Evolutionary conservation across 768 basidiomycete species (phyloP), one percentile per base, ranked within the genome.

Genomic region (Pseudohyphozyma bogoriensis): DNA sequence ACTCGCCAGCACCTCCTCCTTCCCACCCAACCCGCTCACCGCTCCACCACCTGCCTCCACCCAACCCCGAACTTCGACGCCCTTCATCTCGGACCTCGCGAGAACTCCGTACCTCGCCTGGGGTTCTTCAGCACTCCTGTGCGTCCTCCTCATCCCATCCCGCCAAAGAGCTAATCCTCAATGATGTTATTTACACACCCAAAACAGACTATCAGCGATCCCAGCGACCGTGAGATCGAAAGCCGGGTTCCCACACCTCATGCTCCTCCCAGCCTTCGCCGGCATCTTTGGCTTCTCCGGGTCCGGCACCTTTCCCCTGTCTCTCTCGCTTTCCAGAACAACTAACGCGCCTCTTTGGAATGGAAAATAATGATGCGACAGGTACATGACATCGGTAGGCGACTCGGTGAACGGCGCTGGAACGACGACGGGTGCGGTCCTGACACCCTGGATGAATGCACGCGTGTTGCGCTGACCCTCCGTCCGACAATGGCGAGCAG

Each of bases 221-320:
- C 65, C 65, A 15, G 42, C 57, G 4, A 57, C 55, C n/a, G 65
- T 66, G 31, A 51, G 50, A 22, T 7, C 18, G 1, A 39, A 58
- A 1, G 9, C 20, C 74, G 91, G 92, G 64, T 95, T 92, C 73
- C 96, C 95, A 82, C 90, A 95, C 72, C 92, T 97, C 68, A 75
- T 96, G 11, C 83, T 85, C 71, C 79, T 96, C 26, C 93, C 93
- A 3, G 76, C 95, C 40, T 82, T 95, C 58, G 93, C 92, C 3
- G 90, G 47, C 22, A 55, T 66, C 36, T 60, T 66, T 31, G 65
- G 51, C n/a, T 53, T 55, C 0, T 37, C 36, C 11, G 61, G 61
- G 61, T 60, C 47, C 33, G 55, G 47, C 15, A 49, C 16, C 47
- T 49, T 22, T 8, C 11, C 2, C 28, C 28, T 12, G 22, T 49